Conservation (phyloP, 2,329 filamentous ascomycete genomes). For the Fusarium sacchari region DNA sequence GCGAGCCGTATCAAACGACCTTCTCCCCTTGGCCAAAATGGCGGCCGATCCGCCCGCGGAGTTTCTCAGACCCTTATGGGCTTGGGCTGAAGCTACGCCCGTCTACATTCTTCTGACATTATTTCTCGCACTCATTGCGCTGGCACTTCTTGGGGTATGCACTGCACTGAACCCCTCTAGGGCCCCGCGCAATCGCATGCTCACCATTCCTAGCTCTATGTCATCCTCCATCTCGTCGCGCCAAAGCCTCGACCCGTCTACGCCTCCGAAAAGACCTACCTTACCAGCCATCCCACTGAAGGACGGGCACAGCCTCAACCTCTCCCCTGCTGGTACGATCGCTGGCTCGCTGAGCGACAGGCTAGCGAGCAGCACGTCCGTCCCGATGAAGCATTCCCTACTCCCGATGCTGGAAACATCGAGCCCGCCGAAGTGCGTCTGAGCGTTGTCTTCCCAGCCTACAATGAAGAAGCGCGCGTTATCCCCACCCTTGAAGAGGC, state of each 20-base stretch:
- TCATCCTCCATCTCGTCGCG: constrained; percentile 77
- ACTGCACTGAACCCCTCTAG: not conserved
- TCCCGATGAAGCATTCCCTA: constrained; percentile 52
- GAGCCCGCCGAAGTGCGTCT: constrained; percentile 84
- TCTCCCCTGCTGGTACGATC: constrained; percentile 90
- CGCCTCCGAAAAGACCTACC: constrained; percentile 85
- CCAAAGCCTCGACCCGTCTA: constrained; percentile 80
- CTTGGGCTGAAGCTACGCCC: constrained; percentile 52
- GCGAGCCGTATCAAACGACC: constrained; percentile 8
- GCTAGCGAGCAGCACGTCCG: constrained; percentile 54
- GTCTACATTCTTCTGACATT: constrained; percentile 52
- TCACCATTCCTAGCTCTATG: constrained; percentile 60
- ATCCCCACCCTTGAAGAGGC: constrained; percentile 90
- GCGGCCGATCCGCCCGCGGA: constrained; percentile 47
- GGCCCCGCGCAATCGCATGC: constrained; percentile 9
- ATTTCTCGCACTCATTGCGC: constrained; percentile 46
- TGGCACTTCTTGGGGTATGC: constrained; percentile 54
- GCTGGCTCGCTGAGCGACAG: constrained; percentile 71
- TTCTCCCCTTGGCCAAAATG: constrained; percentile 16
- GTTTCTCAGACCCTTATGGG: constrained; percentile 49
- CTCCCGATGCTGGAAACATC: constrained; percentile 66
- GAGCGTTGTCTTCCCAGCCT: constrained; percentile 92
- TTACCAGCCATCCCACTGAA: constrained; percentile 73
- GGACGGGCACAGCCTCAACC: constrained; percentile 51
- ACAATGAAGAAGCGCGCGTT: constrained; percentile 90